Evolutionary conservation across 768 basidiomycete genomes (phyloP).

Genomic region (Russula brevipes): DNA sequence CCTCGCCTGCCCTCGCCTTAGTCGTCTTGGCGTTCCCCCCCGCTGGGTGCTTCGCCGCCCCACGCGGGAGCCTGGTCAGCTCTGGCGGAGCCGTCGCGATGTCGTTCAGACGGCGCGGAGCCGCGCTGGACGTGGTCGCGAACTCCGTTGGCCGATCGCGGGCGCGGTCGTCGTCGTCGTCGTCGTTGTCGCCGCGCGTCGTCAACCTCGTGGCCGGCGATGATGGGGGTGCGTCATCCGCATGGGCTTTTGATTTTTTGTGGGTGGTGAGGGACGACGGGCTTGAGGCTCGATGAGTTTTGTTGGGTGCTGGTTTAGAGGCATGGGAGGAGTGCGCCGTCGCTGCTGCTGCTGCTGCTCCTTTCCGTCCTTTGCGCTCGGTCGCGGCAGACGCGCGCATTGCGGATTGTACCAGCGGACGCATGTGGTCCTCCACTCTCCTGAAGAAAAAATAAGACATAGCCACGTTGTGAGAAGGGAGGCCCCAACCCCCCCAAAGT

Average conservation of each 20-base stretch:
- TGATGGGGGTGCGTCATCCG: neutral
- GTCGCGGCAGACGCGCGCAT: constrained; percentile 52
- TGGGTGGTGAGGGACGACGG: neutral
- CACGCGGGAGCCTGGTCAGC: constrained; percentile 51
- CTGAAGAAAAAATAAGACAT: constrained; percentile 33
- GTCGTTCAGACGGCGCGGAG: constrained; percentile 65
- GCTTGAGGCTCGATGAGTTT: constrained; percentile 18
- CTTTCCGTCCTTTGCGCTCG: constrained; percentile 42
- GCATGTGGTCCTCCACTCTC: constrained; percentile 69
- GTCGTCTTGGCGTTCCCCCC: constrained; percentile 1
- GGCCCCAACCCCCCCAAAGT: neutral
- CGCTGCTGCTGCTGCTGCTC: constrained; percentile 30
- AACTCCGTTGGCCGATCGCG: constrained; percentile 43
- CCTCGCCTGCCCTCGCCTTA: too few relatives aligned
- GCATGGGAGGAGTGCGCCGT: neutral
- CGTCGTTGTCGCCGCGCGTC: neutral
- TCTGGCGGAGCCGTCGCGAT: constrained; percentile 64
- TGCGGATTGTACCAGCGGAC: constrained; percentile 56
- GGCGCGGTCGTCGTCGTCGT: constrained; percentile 4
- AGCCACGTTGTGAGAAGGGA: neutral
- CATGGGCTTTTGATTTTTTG: neutral
- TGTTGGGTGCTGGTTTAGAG: neutral
- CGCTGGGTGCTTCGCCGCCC: constrained; percentile 29
- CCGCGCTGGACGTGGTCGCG: constrained; percentile 42
- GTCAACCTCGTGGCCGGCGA: neutral